A percentile compares a stretch with the other conserved stretches of the same genome.
These are phyloP conservation scores for Erodium chrysanthum DNA, from an alignment of 441 rosid species.

Conservation along the genomic window DNA sequence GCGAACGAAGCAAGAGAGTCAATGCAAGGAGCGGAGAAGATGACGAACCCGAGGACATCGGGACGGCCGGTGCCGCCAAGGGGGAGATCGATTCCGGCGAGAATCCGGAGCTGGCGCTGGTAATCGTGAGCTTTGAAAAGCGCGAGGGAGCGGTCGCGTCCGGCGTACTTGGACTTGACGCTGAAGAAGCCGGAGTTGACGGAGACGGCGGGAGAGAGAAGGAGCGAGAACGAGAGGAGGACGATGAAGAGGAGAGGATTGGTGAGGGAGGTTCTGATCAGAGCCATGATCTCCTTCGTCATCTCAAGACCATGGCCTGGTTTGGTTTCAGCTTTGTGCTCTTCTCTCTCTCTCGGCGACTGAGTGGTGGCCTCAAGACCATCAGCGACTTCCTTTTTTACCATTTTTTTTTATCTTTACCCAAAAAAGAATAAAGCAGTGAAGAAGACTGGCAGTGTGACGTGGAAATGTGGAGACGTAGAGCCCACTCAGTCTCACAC, in stretches of 20 bases:
- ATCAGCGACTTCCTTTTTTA: neutral
- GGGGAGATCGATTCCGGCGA: constrained; percentile 89
- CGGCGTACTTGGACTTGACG: constrained; percentile 68
- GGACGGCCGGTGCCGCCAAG: constrained; percentile 85
- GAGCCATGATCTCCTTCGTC: constrained; percentile 3
- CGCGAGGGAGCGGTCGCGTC: constrained; percentile 42
- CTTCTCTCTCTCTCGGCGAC: neutral
- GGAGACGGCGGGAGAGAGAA: neutral
- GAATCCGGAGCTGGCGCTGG: constrained; percentile 76
- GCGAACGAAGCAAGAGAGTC: neutral
- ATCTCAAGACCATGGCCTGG: neutral
- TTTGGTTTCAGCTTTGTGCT: neutral
- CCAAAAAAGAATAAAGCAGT: too few relatives aligned
- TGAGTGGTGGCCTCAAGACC: neutral
- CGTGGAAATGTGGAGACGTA: too few relatives aligned
- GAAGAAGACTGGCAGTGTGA: too few relatives aligned
- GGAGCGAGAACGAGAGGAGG: neutral
- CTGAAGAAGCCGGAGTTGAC: constrained; percentile 50
- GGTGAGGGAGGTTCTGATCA: neutral
- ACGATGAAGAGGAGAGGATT: neutral
- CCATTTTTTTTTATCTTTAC: too few relatives aligned
- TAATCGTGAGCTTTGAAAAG: constrained; percentile 67
- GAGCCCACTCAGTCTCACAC: too few relatives aligned
- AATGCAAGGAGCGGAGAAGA: neutral
- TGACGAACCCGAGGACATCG: constrained; percentile 56